Conservation (phyloP, 164 flowering plant genomes). For the Chloranthus sessilifolius region DNA sequence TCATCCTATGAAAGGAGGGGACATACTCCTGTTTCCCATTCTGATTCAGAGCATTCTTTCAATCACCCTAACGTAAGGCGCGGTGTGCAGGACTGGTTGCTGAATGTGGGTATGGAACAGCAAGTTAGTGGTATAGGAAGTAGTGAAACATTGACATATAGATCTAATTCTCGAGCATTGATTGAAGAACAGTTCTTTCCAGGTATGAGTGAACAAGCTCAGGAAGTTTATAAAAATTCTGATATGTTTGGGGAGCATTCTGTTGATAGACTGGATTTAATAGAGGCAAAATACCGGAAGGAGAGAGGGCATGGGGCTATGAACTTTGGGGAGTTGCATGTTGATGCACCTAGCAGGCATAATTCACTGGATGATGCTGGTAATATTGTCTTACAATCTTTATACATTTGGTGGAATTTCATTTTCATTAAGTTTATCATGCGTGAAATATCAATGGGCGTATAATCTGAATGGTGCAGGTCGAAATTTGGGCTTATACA, state of each 20-base stretch:
- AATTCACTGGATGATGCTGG: conserved; percentile 29
- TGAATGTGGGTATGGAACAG: conserved; percentile 20
- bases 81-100: conserved; percentile 19
- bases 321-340: conserved; percentile 26
- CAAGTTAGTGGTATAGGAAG: conserved; percentile 22
- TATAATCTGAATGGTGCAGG: conserved; percentile 17
- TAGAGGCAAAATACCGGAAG: conserved; percentile 23
- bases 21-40: conserved; percentile 30
- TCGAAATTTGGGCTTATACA: conserved; percentile 25
- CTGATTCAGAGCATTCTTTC: conserved; percentile 30
- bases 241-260: conserved; percentile 13
- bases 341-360: conserved; percentile 33
- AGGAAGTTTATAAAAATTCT: conserved; percentile 13
- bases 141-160: conserved; percentile 25
- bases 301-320: conserved; percentile 28
- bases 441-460: not conserved
- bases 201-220: conserved; percentile 18
- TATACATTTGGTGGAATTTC: too few species aligned
- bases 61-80: conserved; percentile 33
- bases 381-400: conserved; percentile 11
- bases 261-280: conserved; percentile 20
- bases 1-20: conserved; percentile 30
- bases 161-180: conserved; percentile 32
- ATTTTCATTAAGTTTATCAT: not conserved
- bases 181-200: conserved; percentile 22